Evolutionary conservation across 139 green algal species (phyloP).

Genomic region (Chlamydomonas applanata): DNA sequence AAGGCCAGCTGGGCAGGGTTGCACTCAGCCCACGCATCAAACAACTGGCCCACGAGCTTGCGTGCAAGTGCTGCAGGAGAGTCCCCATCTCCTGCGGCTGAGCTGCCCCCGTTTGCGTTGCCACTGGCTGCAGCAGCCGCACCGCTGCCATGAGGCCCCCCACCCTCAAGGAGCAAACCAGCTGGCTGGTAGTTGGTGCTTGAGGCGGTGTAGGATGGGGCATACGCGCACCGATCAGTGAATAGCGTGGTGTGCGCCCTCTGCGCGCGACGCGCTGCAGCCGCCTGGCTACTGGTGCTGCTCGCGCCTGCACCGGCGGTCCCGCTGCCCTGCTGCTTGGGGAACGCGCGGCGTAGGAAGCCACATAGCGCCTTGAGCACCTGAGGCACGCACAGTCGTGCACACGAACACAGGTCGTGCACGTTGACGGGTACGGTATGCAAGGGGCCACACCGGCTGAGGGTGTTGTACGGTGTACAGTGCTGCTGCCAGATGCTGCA

Average conservation of each 20-base stretch:
- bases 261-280: neutral
- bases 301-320: neutral
- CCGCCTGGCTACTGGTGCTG: slow-evolving; percentile 3
- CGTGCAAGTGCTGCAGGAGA: neutral
- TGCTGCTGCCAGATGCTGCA: neutral
- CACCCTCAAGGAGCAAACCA: too few relatives aligned
- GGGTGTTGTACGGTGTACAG: too few relatives aligned
- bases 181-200: too few relatives aligned
- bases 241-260: neutral
- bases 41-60: slow-evolving; percentile 40
- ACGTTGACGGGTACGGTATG: too few relatives aligned
- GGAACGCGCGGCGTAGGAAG: slow-evolving; percentile 28
- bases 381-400: slow-evolving; percentile 6
- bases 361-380: slow-evolving; percentile 15
- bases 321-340: neutral
- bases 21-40: slow-evolving; percentile 57
- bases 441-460: neutral
- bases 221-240: neutral
- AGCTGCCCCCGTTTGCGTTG: too few relatives aligned
- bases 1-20: slow-evolving; percentile 35
- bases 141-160: neutral
- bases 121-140: neutral
- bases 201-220: neutral
- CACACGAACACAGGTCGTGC: too few relatives aligned
- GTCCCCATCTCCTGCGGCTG: too few relatives aligned